These are phyloP conservation scores for Aspergillus transmontanensis DNA, from an alignment of 2,329 filamentous ascomycete genomes.

Conservation along the genomic window DNA sequence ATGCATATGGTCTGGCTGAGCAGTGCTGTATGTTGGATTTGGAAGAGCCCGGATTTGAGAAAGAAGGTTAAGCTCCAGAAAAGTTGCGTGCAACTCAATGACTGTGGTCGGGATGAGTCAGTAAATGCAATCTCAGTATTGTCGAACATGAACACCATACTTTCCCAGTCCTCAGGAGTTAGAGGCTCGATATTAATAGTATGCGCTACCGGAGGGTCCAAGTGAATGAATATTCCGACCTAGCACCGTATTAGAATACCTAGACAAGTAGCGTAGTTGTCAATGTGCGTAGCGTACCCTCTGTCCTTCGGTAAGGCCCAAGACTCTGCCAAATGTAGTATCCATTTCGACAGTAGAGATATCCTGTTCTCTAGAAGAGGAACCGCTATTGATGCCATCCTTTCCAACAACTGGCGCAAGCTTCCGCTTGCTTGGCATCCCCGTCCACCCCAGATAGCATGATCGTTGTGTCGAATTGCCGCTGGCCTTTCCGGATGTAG, in stretches of 20 bases:
- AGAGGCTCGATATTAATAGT: constrained; percentile 96
- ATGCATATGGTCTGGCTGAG: constrained; percentile 63
- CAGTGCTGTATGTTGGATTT: constrained; percentile 70
- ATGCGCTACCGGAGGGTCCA: constrained; percentile 87
- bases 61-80: constrained; percentile 89
- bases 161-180: constrained; percentile 96
- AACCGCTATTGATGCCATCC: constrained; percentile 68
- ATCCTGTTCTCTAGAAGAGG: constrained; percentile 70
- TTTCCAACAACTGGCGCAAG: constrained; percentile 71
- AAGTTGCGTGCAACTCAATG: constrained; percentile 94
- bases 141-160: constrained; percentile 40
- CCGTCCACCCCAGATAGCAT: constrained; percentile 92
- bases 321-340: constrained; percentile 73
- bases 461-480: constrained; percentile 62
- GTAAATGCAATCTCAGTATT: constrained; percentile 4
- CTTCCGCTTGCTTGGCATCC: constrained; percentile 91
- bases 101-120: constrained; percentile 48
- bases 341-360: constrained; percentile 81
- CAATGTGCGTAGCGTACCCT: constrained; percentile 61
- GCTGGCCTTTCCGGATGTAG: constrained; percentile 55
- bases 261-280: constrained; percentile 26
- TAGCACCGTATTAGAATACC: constrained; percentile 39
- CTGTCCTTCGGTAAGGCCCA: constrained; percentile 79
- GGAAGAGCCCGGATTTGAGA: constrained; percentile 91
- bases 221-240: constrained; percentile 69